Percentiles rank a stretch among this genome's conserved stretches.
phyloP scores from a whole-genome alignment of 2,329 filamentous ascomycete genomes.

The Graphilbum fragrans region DNA sequence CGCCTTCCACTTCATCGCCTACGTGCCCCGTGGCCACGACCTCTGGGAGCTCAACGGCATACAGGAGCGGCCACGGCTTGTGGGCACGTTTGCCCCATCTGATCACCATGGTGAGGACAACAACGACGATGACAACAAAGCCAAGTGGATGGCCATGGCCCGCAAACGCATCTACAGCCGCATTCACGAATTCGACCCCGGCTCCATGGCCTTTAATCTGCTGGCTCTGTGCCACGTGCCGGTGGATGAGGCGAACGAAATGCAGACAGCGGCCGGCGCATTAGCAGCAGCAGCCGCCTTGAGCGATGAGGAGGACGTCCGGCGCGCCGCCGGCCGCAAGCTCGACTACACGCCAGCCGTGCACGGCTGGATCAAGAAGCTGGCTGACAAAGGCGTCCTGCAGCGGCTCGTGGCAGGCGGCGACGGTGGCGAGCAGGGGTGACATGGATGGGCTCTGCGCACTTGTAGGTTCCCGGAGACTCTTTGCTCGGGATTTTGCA shows the following conservation, averaged over 20 bases:
- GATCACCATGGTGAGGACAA: slow-evolving; percentile 4
- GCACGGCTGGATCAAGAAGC: slow-evolving; percentile 54
- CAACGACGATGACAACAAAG: slow-evolving; percentile 8
- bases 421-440: background rate
- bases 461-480: too few relatives aligned
- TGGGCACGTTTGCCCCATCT: slow-evolving; percentile 32
- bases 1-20: slow-evolving; percentile 95
- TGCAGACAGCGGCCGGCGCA: slow-evolving; percentile 12
- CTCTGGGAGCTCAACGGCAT: slow-evolving; percentile 94
- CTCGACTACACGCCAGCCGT: slow-evolving; percentile 60
- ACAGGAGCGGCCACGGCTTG: slow-evolving; percentile 57
- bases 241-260: slow-evolving; percentile 1
- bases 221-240: slow-evolving; percentile 51
- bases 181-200: slow-evolving; percentile 31
- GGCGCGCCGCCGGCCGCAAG: slow-evolving; percentile 40
- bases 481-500: too few relatives aligned
- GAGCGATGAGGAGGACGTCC: slow-evolving; percentile 32
- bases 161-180: slow-evolving; percentile 51
- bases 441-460: too few relatives aligned
- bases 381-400: slow-evolving; percentile 56
- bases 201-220: slow-evolving; percentile 37
- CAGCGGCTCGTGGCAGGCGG: slow-evolving; percentile 18
- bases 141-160: slow-evolving; percentile 56
- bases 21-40: slow-evolving; percentile 64
- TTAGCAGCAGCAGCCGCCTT: slow-evolving; percentile 10